Evolutionary conservation across 768 basidiomycete genomes (phyloP).

Genomic region (Lentinula aciculospora): DNA sequence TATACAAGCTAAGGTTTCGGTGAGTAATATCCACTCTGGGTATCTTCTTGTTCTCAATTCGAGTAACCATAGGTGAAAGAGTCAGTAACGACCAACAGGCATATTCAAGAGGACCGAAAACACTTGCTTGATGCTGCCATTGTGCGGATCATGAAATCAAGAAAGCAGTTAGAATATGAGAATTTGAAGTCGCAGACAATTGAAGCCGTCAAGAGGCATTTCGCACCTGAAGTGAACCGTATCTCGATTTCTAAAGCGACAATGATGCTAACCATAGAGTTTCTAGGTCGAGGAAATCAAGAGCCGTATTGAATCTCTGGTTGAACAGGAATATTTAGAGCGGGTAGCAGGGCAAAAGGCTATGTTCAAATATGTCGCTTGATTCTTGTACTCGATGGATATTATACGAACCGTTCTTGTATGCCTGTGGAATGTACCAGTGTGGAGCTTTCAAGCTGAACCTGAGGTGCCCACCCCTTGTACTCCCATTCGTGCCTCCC

Average conservation of each 20-base stretch:
- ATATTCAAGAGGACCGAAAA: constrained; percentile 84
- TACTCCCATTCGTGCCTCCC: too few relatives aligned
- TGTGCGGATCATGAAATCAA: constrained; percentile 93
- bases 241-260: not conserved
- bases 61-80: constrained; percentile 68
- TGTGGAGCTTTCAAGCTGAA: too few relatives aligned
- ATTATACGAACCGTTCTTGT: not conserved
- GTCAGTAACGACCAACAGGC: constrained; percentile 69
- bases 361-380: constrained; percentile 78
- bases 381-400: constrained; percentile 10
- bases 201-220: constrained; percentile 83
- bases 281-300: constrained; percentile 76
- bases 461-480: too few relatives aligned
- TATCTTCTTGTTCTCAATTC: not conserved
- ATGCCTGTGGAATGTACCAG: too few relatives aligned
- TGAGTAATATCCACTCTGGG: constrained; percentile 29
- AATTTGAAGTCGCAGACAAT: constrained; percentile 79
- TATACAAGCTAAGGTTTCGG: constrained; percentile 90
- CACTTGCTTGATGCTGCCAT: constrained; percentile 90
- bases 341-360: constrained; percentile 69
- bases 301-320: constrained; percentile 71
- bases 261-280: not conserved
- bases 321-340: constrained; percentile 83
- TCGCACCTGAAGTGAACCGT: constrained; percentile 45
- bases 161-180: constrained; percentile 78